phyloP scores from a whole-genome alignment of 2,329 filamentous ascomycete genomes.

The Penicillium psychrosexuale region DNA sequence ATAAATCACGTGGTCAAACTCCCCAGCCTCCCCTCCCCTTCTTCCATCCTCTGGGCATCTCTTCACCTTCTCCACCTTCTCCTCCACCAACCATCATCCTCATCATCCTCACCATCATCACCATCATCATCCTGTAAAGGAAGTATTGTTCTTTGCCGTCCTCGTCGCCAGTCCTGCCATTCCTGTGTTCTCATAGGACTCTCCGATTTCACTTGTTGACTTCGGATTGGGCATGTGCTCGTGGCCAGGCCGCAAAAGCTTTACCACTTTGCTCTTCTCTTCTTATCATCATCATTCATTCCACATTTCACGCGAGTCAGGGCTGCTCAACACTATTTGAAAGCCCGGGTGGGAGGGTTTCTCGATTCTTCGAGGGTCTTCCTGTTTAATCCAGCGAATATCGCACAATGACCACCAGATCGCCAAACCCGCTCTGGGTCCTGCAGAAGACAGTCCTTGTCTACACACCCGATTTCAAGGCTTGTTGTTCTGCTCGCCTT shows the following conservation, averaged over 20 bases:
- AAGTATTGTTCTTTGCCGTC: slow-evolving; percentile 14
- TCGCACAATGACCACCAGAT: slow-evolving; percentile 15
- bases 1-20: background rate
- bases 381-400: slow-evolving; percentile 9
- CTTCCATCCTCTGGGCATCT: background rate
- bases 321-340: slow-evolving; percentile 21
- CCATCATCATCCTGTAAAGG: background rate
- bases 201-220: slow-evolving; percentile 16
- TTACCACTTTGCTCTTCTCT: slow-evolving; percentile 7
- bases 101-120: too few relatives aligned
- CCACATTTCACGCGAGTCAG: slow-evolving; percentile 18
- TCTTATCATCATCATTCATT: slow-evolving; percentile 6
- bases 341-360: slow-evolving; percentile 25
- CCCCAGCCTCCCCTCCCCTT: too few relatives aligned
- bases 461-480: slow-evolving; percentile 8
- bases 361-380: slow-evolving; percentile 23
- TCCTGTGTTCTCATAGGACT: slow-evolving; percentile 24
- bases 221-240: slow-evolving; percentile 17
- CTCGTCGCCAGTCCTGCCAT: slow-evolving; percentile 22
- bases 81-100: background rate
- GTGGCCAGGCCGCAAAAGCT: slow-evolving; percentile 18
- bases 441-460: slow-evolving; percentile 20
- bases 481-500: slow-evolving; percentile 15
- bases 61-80: background rate
- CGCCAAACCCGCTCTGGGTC: slow-evolving; percentile 10